Conservation (phyloP, 2,329 filamentous ascomycete species). For the Tolypocladium tundrense region DNA sequence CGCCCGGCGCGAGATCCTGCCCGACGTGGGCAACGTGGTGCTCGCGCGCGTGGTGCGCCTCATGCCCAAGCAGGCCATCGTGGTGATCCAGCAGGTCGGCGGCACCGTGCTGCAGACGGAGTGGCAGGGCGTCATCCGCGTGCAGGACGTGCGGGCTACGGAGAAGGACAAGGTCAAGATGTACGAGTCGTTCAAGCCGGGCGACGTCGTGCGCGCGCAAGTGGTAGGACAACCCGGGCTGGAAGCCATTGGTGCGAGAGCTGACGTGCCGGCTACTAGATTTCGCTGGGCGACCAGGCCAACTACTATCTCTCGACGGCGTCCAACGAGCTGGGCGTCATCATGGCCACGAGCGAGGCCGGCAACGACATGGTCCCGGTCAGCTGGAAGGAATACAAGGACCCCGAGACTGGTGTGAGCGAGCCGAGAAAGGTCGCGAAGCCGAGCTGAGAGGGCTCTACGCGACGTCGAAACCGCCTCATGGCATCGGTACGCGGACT, state of each 20-base stretch:
- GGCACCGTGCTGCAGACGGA: constrained; percentile 63
- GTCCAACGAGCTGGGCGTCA: constrained; percentile 82
- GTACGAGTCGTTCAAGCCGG: constrained; percentile 82
- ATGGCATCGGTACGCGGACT: neutral
- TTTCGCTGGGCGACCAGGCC: constrained; percentile 83
- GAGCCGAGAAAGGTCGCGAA: constrained; percentile 91
- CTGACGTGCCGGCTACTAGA: constrained; percentile 31
- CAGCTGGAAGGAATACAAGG: constrained; percentile 90
- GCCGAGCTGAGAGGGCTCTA: constrained; percentile 53
- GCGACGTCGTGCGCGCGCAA: constrained; percentile 78
- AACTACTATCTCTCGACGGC: constrained; percentile 95
- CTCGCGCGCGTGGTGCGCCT: constrained; percentile 80
- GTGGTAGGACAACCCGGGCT: constrained; percentile 43
- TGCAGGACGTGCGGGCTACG: constrained; percentile 86
- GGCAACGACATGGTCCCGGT: constrained; percentile 88
- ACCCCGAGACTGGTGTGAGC: constrained; percentile 63
- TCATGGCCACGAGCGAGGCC: constrained; percentile 81
- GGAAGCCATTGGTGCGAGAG: neutral
- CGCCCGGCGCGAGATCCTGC: constrained; percentile 60
- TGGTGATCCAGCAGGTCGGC: constrained; percentile 77
- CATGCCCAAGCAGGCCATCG: constrained; percentile 72
- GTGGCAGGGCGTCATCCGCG: constrained; percentile 75
- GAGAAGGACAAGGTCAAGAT: constrained; percentile 94
- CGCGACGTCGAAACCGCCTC: neutral
- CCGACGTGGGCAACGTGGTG: constrained; percentile 70